These are phyloP conservation scores for Rhizopus stolonifer DNA, from an alignment of 371 early-diverging fungal genomes.

Conservation along the genomic window DNA sequence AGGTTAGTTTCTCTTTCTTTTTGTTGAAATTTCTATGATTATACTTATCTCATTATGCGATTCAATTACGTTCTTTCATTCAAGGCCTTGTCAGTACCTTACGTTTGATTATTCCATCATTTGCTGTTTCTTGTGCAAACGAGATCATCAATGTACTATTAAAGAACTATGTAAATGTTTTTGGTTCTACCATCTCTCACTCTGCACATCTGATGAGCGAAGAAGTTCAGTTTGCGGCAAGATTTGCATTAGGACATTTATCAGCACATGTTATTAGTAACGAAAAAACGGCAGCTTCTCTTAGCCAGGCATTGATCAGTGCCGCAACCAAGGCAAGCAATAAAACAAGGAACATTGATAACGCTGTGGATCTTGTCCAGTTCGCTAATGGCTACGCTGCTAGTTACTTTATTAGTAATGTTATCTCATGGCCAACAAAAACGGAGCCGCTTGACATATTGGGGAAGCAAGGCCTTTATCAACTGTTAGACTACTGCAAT, in stretches of 20 bases:
- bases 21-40: background rate
- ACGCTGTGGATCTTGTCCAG: constrained; percentile 34
- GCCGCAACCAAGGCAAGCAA: constrained; percentile 1
- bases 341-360: constrained; percentile 29
- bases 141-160: constrained; percentile 28
- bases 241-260: constrained; percentile 49
- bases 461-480: constrained; percentile 10
- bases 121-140: constrained; percentile 30
- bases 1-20: constrained; percentile 23
- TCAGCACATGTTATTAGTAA: constrained; percentile 47
- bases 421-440: constrained; percentile 50
- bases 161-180: constrained; percentile 24
- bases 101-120: constrained; percentile 24
- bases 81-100: constrained; percentile 22
- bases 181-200: constrained; percentile 20
- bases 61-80: too few species aligned
- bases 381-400: constrained; percentile 58
- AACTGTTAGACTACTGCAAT: constrained; percentile 23
- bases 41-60: background rate
- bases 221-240: constrained; percentile 61
- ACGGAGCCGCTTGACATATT: constrained; percentile 33
- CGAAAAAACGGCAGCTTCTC: constrained; percentile 33
- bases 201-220: constrained; percentile 48
- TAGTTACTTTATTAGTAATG: constrained; percentile 39
- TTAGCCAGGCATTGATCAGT: constrained; percentile 21